Evolutionary conservation across 148 eudicot genomes (phyloP).

Genomic region (Rhododendron molle): DNA sequence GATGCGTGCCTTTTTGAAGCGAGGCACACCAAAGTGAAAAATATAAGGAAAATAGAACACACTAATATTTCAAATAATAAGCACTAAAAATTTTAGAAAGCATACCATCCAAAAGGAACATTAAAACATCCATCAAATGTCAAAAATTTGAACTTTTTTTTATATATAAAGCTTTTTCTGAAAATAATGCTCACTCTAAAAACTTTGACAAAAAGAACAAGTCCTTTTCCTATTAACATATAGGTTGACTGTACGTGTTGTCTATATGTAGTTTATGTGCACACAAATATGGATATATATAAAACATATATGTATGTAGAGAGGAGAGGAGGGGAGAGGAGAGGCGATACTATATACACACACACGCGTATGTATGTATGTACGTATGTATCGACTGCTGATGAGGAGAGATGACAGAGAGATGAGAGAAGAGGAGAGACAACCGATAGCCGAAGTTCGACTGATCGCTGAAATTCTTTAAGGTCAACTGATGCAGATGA

Average conservation of each 20-base stretch:
- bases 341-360: too few relatives aligned
- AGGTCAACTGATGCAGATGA: neutral
- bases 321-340: too few relatives aligned
- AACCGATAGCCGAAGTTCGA: neutral
- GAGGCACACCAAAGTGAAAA: neutral
- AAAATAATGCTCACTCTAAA: neutral
- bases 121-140: neutral
- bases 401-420: too few relatives aligned
- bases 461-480: neutral
- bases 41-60: neutral
- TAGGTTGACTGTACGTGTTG: neutral
- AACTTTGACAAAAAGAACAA: too few relatives aligned
- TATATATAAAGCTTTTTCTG: too few relatives aligned
- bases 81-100: neutral
- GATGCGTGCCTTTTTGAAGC: neutral
- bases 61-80: neutral
- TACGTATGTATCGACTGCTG: too few relatives aligned
- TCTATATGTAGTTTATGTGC: too few relatives aligned
- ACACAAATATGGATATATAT: too few relatives aligned
- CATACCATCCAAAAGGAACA: neutral
- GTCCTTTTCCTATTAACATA: neutral
- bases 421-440: neutral
- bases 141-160: neutral
- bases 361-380: too few relatives aligned
- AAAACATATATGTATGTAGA: too few relatives aligned